Conservation (phyloP, 1,139 yeast genomes). For the Zygotorulaspora mrakii region DNA sequence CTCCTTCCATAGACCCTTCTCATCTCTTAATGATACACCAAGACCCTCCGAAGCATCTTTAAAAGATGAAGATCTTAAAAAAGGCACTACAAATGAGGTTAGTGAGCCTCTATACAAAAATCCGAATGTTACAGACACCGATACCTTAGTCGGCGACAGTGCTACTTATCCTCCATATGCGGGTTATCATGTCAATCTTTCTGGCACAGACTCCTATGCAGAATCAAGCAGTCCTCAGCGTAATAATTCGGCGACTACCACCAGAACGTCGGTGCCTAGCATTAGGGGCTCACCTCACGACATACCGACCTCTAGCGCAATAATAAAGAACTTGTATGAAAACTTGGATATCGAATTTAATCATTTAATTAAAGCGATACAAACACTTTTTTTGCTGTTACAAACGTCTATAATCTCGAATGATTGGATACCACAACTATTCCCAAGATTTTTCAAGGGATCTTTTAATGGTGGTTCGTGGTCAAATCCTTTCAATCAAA, state of each 20-base stretch:
- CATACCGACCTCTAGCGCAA: slow-evolving; percentile 4
- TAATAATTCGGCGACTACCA: slow-evolving; percentile 15
- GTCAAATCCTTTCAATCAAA: slow-evolving; percentile 53
- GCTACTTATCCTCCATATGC: slow-evolving; percentile 2
- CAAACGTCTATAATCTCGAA: slow-evolving; percentile 27
- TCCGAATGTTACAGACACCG: slow-evolving; percentile 10
- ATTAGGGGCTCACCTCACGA: slow-evolving; percentile 3
- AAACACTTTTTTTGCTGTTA: slow-evolving; percentile 15
- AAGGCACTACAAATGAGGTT: no score
- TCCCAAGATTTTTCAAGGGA: slow-evolving; percentile 59
- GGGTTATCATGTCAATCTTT: not conserved
- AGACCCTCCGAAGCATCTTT: slow-evolving; percentile 12
- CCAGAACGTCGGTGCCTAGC: slow-evolving; percentile 14
- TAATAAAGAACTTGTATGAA: slow-evolving; percentile 16
- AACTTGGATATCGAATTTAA: slow-evolving; percentile 18
- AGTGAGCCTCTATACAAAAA: not conserved
- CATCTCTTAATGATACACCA: slow-evolving; percentile 8
- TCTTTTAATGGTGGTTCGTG: slow-evolving; percentile 72
- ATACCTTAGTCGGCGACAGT: slow-evolving; percentile 13
- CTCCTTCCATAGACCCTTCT: slow-evolving; percentile 19
- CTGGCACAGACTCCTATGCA: slow-evolving; percentile 4
- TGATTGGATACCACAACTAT: slow-evolving; percentile 53
- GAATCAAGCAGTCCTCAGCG: slow-evolving; percentile 9
- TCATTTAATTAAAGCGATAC: slow-evolving; percentile 13
- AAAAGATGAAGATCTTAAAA: slow-evolving; percentile 7